Evolutionary conservation across 2,329 filamentous ascomycete genomes (phyloP).

Genomic region (Chlorencoelia australis): DNA sequence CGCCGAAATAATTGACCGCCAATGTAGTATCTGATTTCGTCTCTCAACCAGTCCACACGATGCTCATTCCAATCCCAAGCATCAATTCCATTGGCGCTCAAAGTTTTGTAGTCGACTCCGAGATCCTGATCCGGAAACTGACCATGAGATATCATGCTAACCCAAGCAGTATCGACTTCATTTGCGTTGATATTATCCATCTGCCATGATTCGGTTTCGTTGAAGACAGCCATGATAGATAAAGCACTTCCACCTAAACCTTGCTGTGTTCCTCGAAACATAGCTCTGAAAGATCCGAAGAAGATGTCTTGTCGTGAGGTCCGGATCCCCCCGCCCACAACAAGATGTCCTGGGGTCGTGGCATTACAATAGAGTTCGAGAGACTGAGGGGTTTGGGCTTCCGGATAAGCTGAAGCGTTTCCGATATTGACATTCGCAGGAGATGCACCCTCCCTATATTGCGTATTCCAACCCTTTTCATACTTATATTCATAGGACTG

Average conservation of each 20-base stretch:
- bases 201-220: conserved; percentile 33
- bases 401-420: conserved; percentile 12
- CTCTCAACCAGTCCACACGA: conserved; percentile 36
- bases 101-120: conserved; percentile 18
- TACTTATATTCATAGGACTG: conserved; percentile 33
- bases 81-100: conserved; percentile 9
- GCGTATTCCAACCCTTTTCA: conserved; percentile 36
- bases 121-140: conserved; percentile 29
- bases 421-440: conserved; percentile 29
- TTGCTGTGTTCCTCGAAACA: conserved; percentile 30
- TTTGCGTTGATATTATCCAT: conserved; percentile 36
- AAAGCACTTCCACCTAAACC: conserved; percentile 32
- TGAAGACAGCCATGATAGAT: conserved; percentile 36
- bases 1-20: conserved; percentile 29
- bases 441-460: conserved; percentile 34
- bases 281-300: conserved; percentile 35
- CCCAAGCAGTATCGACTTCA: conserved; percentile 28
- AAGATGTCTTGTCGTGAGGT: conserved; percentile 35
- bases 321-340: conserved; percentile 33
- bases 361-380: conserved; percentile 6
- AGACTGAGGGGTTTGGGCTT: conserved; percentile 1
- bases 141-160: conserved; percentile 29
- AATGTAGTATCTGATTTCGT: conserved; percentile 34
- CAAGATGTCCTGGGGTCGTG: conserved; percentile 17
- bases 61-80: conserved; percentile 37